phyloP scores from a whole-genome alignment of 352 stramenopile species.

The Phytophthora ohioensis region DNA sequence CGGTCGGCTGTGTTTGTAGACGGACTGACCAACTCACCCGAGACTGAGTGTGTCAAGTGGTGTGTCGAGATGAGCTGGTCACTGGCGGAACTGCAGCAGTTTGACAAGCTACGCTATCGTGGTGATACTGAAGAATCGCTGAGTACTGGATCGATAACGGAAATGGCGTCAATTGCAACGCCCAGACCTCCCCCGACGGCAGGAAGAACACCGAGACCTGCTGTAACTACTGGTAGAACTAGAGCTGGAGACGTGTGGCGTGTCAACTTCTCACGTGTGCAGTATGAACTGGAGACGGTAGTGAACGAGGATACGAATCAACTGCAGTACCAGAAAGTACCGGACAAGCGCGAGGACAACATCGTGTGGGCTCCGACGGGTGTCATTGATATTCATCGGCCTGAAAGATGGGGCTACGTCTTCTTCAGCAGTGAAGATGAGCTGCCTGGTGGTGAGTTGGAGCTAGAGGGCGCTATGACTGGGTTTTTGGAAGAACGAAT shows the following conservation, averaged over 20 bases:
- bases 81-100: slow-evolving; percentile 71
- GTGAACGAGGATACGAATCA: slow-evolving; percentile 58
- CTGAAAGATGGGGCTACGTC: slow-evolving; percentile 76
- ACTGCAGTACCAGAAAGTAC: slow-evolving; percentile 61
- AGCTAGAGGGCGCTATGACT: slow-evolving; percentile 44
- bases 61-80: slow-evolving; percentile 85
- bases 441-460: slow-evolving; percentile 46
- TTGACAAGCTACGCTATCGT: slow-evolving; percentile 54
- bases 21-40: slow-evolving; percentile 77
- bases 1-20: slow-evolving; percentile 68
- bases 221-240: slow-evolving; percentile 19
- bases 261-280: slow-evolving; percentile 92
- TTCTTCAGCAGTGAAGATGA: slow-evolving; percentile 65
- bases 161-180: slow-evolving; percentile 14
- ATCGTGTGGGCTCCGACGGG: slow-evolving; percentile 82
- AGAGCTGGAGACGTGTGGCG: slow-evolving; percentile 74
- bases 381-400: slow-evolving; percentile 80
- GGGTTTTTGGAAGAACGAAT: slow-evolving; percentile 61
- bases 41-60: slow-evolving; percentile 73
- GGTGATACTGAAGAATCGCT: neutral
- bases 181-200: slow-evolving; percentile 26
- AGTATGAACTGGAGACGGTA: slow-evolving; percentile 70
- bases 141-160: slow-evolving; percentile 3
- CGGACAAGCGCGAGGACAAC: slow-evolving; percentile 63
- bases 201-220: slow-evolving; percentile 19